These are phyloP conservation scores for Circinella umbellata DNA, from an alignment of 371 early-diverging fungal genomes.

Conservation along the genomic window DNA sequence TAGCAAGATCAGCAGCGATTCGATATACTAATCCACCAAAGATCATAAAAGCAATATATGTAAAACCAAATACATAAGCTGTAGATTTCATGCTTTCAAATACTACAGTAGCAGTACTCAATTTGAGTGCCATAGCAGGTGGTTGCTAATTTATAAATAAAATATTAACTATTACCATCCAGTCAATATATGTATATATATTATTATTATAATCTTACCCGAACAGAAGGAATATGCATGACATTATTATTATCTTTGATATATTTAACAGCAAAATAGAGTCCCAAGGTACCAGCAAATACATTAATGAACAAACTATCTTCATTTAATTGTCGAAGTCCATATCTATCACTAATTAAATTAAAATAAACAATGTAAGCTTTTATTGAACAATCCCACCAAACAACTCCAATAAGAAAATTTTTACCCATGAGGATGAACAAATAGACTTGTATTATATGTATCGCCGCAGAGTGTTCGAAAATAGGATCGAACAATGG, in stretches of 20 bases:
- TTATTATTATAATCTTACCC: conserved; percentile 30
- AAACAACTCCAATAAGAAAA: background rate
- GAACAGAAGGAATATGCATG: conserved; percentile 40
- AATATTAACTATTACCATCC: background rate
- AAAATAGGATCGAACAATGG: conserved; percentile 16
- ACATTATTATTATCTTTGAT: conserved; percentile 33
- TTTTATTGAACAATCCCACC: background rate
- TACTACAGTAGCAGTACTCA: conserved; percentile 27
- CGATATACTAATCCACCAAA: conserved; percentile 37
- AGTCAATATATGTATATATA: no score
- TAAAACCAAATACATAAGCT: conserved; percentile 16
- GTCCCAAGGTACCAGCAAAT: conserved; percentile 42
- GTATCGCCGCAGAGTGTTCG: conserved; percentile 9
- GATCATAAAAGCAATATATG: conserved; percentile 32
- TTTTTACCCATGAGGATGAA: conserved; percentile 21
- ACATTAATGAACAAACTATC: conserved; percentile 43
- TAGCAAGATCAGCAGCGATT: conserved; percentile 21
- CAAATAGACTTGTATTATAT: conserved; percentile 9
- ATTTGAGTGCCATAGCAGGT: conserved; percentile 27
- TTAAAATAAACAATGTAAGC: background rate
- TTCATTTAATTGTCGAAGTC: conserved; percentile 40
- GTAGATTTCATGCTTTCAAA: conserved; percentile 24
- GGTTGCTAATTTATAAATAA: conserved; percentile 30
- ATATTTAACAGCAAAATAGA: conserved; percentile 32
- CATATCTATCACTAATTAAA: conserved; percentile 9